A percentile compares a stretch with the other conserved stretches of the same genome.
phyloP scores from a whole-genome alignment of 2,329 filamentous ascomycete genomes.

The Penicillium sp. region DNA sequence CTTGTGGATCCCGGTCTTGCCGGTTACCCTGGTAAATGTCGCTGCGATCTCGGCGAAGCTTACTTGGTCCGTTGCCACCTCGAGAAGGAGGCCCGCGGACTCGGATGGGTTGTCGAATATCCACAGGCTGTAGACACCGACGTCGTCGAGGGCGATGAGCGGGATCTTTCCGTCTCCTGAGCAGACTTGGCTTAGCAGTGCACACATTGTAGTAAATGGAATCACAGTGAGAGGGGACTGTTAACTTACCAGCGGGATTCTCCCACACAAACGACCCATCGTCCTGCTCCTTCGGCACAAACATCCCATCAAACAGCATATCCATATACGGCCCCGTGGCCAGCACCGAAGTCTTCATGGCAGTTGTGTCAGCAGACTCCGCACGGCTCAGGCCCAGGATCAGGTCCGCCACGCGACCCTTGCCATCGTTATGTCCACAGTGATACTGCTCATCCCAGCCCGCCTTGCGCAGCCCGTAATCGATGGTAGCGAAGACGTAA shows the following conservation, averaged over 20 bases:
- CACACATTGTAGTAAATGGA: too few species aligned
- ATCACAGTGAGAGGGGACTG: neutral
- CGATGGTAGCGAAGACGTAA: constrained; percentile 35
- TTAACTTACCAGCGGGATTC: constrained; percentile 15
- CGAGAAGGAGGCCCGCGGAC: constrained; percentile 23
- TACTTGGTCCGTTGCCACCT: constrained; percentile 16
- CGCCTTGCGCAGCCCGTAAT: neutral
- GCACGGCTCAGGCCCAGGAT: neutral
- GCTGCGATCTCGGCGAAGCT: neutral
- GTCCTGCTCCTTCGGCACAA: constrained; percentile 20
- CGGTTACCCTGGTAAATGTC: neutral
- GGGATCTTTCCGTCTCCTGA: constrained; percentile 21
- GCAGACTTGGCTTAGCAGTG: too few species aligned
- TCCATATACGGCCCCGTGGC: constrained; percentile 55
- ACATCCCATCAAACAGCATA: constrained; percentile 38
- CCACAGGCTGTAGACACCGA: constrained; percentile 25
- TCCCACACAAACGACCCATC: constrained; percentile 26
- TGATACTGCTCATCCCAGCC: neutral
- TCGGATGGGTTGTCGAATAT: constrained; percentile 23
- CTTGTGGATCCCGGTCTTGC: neutral
- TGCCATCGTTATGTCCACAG: neutral
- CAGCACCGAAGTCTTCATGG: constrained; percentile 35
- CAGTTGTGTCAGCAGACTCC: constrained; percentile 32
- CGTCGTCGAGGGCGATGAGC: constrained; percentile 26
- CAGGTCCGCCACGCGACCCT: neutral